These are phyloP conservation scores for Cubamyces lactineus DNA, from an alignment of 768 basidiomycete species.

Conservation along the genomic window DNA sequence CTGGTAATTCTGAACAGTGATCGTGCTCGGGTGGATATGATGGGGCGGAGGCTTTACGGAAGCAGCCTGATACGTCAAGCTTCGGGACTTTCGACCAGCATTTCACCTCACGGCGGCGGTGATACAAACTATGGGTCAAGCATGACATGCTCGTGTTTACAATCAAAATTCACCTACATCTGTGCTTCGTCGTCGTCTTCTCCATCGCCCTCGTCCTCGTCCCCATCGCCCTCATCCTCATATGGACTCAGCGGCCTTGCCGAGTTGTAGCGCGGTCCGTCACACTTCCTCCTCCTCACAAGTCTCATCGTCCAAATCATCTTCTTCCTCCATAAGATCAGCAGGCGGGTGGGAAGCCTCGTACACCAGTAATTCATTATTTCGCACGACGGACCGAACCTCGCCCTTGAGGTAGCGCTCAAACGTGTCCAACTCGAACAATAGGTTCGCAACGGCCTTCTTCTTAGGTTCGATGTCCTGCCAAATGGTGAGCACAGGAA, in stretches of 20 bases:
- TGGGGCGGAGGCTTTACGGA: too few relatives aligned
- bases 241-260: neutral
- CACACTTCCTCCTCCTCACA: neutral
- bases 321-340: neutral
- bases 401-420: conserved; percentile 31
- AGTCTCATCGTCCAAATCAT: neutral
- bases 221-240: neutral
- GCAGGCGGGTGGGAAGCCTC: conserved; percentile 24
- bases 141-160: too few relatives aligned
- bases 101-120: too few relatives aligned
- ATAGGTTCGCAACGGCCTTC: conserved; percentile 26
- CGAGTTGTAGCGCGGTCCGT: neutral
- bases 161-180: too few relatives aligned
- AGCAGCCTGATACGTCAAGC: too few relatives aligned
- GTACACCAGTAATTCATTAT: conserved; percentile 30
- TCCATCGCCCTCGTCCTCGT: too few relatives aligned
- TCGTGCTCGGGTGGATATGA: too few relatives aligned
- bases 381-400: conserved; percentile 29
- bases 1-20: too few relatives aligned
- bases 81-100: too few relatives aligned
- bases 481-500: neutral
- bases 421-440: conserved; percentile 32
- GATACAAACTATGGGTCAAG: too few relatives aligned
- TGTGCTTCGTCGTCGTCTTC: too few relatives aligned
- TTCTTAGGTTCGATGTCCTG: conserved; percentile 34